phyloP scores from a whole-genome alignment of 345 rosid species.

The Brassica rapa region DNA sequence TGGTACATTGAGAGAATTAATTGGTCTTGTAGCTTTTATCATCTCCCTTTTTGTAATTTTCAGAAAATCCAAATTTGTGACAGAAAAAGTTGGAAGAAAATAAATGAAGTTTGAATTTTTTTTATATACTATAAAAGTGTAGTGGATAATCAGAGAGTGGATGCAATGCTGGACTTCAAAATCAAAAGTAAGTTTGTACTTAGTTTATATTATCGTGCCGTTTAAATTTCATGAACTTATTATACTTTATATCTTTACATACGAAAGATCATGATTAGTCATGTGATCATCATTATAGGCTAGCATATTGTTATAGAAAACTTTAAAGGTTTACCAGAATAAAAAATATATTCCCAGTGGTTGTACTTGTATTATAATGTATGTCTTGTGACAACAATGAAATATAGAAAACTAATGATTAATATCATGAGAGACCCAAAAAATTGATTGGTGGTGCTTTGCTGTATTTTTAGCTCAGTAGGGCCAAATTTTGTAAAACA shows the following conservation, averaged over 20 bases:
- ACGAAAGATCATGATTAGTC: slow-evolving; percentile 31
- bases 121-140: not conserved
- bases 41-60: slow-evolving; percentile 25
- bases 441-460: not conserved
- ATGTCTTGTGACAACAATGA: not conserved
- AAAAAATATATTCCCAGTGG: not conserved
- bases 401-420: not conserved
- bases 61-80: slow-evolving; percentile 24
- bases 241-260: not conserved
- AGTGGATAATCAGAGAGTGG: slow-evolving; percentile 37
- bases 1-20: slow-evolving; percentile 36
- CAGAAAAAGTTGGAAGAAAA: slow-evolving; percentile 3
- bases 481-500: not conserved
- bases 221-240: not conserved
- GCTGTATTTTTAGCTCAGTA: not conserved
- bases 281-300: slow-evolving; percentile 33
- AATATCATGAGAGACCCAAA: not conserved
- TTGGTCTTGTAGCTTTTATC: slow-evolving; percentile 36
- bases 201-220: slow-evolving; percentile 32
- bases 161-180: slow-evolving; percentile 28
- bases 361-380: not conserved
- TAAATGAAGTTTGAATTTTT: not conserved
- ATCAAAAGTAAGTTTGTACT: slow-evolving; percentile 15
- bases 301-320: not conserved
- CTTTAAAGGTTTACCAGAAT: not conserved